Base-by-base conservation (phyloP, 345 rosid genomes). In the Viola odorata region DNA sequence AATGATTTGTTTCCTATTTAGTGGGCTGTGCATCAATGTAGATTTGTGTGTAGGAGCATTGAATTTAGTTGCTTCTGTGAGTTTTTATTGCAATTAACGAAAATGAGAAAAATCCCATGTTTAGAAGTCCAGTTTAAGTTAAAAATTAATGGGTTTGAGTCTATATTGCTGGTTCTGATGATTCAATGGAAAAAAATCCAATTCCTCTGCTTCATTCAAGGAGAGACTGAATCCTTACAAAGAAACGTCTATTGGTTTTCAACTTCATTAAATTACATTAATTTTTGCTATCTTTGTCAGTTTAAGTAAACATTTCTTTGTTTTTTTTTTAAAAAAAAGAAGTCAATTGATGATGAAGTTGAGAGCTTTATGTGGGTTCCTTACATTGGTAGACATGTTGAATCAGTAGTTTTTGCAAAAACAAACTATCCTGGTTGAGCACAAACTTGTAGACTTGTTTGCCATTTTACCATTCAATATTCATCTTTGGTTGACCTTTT, bases 401-500 rank as follows among this genome's bases (percentile, higher is more conserved):
- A 53, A 55, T 57, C 40, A 50, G 60, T 56, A 50, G 9, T 55
- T 14, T 36, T 23, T 23, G 32, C 32, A 15, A 4, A 42, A 1
- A 23, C 0, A 44, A 68, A 53, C 61, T 53, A 55, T 71, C 74
- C 58, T 8, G 41, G 11, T 55, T 57, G 69, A 68, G 51, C 41
- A 23, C 42, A 14, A n/a, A 23, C 41, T 49, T 61, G 74, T 57
- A 55, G 41, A 41, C 41, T 64, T 36, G 23, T 53, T 50, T 63
- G 44, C n/a, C 12, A 7, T 60, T 58, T 67, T 62, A 51, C 65
- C n/a, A 14, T n/a, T 45, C 44, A 65, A 42, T 51, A 64, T 66
- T 8, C 37, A 50, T 36, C 53, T 50, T 63, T 75, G 70, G 66
- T 49, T 68, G 57, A 67, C 44, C 5, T 51, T 65, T 65, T 1